Base-by-base conservation (phyloP, 345 rosid species). In the Anacardium occidentale region DNA sequence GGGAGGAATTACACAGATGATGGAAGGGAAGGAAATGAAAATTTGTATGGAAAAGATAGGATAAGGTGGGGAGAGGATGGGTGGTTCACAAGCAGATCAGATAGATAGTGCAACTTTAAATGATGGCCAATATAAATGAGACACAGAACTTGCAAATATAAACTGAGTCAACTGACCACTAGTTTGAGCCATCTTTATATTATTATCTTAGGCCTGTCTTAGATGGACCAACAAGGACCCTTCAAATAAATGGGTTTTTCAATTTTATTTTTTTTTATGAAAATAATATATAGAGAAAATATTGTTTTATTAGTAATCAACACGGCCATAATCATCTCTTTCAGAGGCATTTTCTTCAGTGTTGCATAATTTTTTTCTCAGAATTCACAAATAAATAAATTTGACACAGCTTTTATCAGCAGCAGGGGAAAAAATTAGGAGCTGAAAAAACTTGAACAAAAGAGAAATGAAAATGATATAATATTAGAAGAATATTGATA, bases 1-100 rank as follows among this genome's bases (percentile, higher is more conserved):
- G 40, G 63, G 60, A 34, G 10, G 62, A 37, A 60, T 64, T 54
- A 12, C 54, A 68, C 54, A 50, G 50, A 55, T 17, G 70, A 13
- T 55, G 53, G 40, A 2, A 56, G 9, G 58, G 17, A 58, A 66
- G 21, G 55, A 75, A n/a, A 67, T 25, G 69, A 63, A 66, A 54
- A 12, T 62, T 70, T 80, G 70, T 76, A 60, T 29, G 50, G 8
- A 62, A 18, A 20, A 25, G 55, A 55, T 7, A 34, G 69, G 81
- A 71, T 71, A 77, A 77, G 79, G 79, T 71, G 64, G 15, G 48
- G 63, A 5, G 32, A 24, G 32, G 51, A 65, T 72, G 79, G 77
- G 55, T 72, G 85, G 78, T 25, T 55, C 76, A 15, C 7, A 29
- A 72, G 64, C 20, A 66, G 74, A 77, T 66, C 57, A 52, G 71